Evolutionary conservation across 441 rosid species (phyloP).

Genomic region (Dalechampia spathulata): DNA sequence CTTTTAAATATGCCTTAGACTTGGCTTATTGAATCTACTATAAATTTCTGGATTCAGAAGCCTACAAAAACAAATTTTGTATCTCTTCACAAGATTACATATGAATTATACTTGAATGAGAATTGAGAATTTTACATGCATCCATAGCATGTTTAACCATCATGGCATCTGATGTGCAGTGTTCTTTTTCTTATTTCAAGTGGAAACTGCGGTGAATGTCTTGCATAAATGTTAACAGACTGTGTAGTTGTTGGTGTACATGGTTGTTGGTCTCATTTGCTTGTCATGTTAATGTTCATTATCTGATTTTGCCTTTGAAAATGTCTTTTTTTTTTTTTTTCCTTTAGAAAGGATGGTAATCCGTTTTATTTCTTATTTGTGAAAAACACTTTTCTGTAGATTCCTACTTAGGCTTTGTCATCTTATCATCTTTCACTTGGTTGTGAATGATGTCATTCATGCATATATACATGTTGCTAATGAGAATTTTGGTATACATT

Average conservation of each 20-base stretch:
- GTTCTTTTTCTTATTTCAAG: too few species aligned
- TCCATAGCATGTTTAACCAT: too few species aligned
- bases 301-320: neutral
- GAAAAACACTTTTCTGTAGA: neutral
- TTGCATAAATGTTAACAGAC: neutral
- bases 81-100: neutral
- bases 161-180: too few species aligned
- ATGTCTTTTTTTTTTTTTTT: neutral
- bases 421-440: neutral
- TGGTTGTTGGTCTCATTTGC: neutral
- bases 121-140: neutral
- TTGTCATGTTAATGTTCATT: neutral
- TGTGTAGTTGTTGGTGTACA: neutral
- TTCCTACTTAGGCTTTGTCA: neutral
- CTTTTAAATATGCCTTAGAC: neutral
- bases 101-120: neutral
- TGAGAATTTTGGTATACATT: constrained; percentile 15
- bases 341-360: neutral
- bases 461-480: constrained; percentile 14
- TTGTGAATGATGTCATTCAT: constrained; percentile 10
- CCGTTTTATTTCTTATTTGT: neutral
- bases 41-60: neutral
- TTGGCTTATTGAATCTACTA: neutral
- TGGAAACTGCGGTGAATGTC: neutral
- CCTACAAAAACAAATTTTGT: too few species aligned